Percentiles rank a stretch among this genome's conserved stretches.
phyloP scores from a whole-genome alignment of 2,329 filamentous ascomycete species.

The Blastomyces gilchristii region DNA sequence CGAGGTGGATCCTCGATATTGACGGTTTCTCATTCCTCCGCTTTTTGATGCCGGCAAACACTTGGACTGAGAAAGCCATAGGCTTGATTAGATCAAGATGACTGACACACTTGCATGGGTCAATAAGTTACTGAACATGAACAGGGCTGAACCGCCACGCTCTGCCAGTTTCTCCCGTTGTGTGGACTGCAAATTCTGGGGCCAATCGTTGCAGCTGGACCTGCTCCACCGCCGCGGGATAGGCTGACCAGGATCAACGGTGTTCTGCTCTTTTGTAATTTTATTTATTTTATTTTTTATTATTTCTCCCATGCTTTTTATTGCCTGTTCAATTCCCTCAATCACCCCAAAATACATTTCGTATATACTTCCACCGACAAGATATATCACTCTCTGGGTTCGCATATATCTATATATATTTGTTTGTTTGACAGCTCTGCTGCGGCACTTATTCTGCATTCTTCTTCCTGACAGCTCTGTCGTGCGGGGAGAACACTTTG shows the following conservation, averaged over 20 bases:
- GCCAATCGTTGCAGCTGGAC: not conserved
- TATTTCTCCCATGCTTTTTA: not conserved
- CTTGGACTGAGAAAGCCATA: not conserved
- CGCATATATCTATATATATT: not conserved
- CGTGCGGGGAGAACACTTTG: not conserved
- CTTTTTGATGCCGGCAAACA: not conserved
- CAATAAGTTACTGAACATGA: not conserved
- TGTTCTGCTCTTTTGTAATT: not conserved
- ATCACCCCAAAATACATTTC: not conserved
- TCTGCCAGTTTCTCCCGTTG: not conserved
- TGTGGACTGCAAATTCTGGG: not conserved
- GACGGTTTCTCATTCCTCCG: not conserved
- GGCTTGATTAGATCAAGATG: not conserved
- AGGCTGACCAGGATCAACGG: not conserved
- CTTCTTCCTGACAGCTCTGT: not conserved
- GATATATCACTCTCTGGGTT: not conserved
- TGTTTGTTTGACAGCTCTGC: not conserved
- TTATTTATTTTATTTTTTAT: not conserved
- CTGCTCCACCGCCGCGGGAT: not conserved
- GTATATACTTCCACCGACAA: not conserved
- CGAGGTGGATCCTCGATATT: not conserved
- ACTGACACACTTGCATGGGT: not conserved
- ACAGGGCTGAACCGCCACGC: not conserved
- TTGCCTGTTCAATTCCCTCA: not conserved
- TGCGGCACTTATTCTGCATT: not conserved